A percentile compares a stretch with the other conserved stretches of the same genome.
These are phyloP conservation scores for Melastoma malabathricum DNA, from an alignment of 345 rosid genomes.

Conservation along the genomic window DNA sequence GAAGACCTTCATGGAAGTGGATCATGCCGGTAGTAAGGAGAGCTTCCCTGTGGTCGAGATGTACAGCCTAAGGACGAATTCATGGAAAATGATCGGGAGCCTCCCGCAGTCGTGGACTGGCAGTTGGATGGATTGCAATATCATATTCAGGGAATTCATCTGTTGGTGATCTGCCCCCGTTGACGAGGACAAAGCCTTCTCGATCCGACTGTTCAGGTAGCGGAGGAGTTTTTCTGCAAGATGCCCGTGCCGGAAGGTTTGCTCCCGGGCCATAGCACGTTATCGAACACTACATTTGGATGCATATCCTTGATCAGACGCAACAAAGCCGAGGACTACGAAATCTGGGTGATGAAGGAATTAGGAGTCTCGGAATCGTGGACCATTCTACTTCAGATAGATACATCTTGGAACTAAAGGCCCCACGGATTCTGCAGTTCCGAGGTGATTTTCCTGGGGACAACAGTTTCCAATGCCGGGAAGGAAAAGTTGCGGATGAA, in stretches of 20 bases:
- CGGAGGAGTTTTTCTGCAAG: neutral
- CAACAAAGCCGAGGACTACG: neutral
- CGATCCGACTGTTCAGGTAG: neutral
- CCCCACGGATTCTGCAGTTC: neutral
- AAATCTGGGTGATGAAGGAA: slow-evolving; percentile 8
- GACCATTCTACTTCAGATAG: slow-evolving; percentile 2
- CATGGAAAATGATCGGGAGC: slow-evolving; percentile 5
- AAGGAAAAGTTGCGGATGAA: neutral
- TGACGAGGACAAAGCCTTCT: neutral
- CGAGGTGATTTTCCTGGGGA: neutral
- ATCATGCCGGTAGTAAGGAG: neutral
- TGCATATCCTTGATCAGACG: neutral
- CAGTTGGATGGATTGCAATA: neutral
- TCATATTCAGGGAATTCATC: slow-evolving; percentile 1
- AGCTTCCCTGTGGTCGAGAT: slow-evolving; percentile 1
- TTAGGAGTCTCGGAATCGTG: slow-evolving; percentile 5
- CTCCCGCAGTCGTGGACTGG: neutral
- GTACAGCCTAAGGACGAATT: slow-evolving; percentile 3
- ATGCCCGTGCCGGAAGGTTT: neutral
- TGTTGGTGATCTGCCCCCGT: neutral
- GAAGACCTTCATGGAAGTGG: neutral
- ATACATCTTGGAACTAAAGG: neutral
- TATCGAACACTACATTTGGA: neutral
- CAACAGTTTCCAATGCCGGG: neutral
- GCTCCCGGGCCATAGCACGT: neutral